Conservation (phyloP, 805 yeast genomes). For the Cyberlindnera japonica region DNA sequence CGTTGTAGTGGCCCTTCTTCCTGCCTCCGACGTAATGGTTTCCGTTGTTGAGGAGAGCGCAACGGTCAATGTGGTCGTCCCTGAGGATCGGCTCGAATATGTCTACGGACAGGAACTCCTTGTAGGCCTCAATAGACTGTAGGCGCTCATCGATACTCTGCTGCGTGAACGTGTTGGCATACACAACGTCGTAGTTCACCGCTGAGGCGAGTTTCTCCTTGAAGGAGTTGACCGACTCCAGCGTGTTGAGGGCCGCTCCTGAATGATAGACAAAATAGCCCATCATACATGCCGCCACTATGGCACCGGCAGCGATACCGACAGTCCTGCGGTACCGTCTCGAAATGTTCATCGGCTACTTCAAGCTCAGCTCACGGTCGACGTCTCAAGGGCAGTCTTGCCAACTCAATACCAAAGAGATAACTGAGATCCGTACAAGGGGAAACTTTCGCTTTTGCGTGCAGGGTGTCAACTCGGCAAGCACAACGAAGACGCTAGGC, state of each 20-base stretch:
- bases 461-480: too few relatives aligned
- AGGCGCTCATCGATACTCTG: slow-evolving; percentile 3
- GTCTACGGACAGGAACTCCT: slow-evolving; percentile 8
- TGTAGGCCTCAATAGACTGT: slow-evolving; percentile 4
- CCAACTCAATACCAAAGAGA: too few relatives aligned
- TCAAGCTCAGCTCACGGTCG: too few relatives aligned
- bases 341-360: too few relatives aligned
- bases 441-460: too few relatives aligned
- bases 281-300: neutral
- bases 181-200: slow-evolving; percentile 1
- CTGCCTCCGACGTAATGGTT: slow-evolving; percentile 13
- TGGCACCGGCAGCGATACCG: too few relatives aligned
- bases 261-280: neutral
- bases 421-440: too few relatives aligned
- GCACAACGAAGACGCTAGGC: too few relatives aligned
- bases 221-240: slow-evolving; percentile 1
- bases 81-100: slow-evolving; percentile 14
- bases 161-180: neutral
- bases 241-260: neutral
- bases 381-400: too few relatives aligned
- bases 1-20: slow-evolving; percentile 17
- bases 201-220: neutral
- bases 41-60: slow-evolving; percentile 13
- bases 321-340: too few relatives aligned
- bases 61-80: slow-evolving; percentile 12